Evolutionary conservation across 2,329 filamentous ascomycete genomes (phyloP), one percentile per base, ranked within the genome.

Genomic region (Aspergillus texensis): DNA sequence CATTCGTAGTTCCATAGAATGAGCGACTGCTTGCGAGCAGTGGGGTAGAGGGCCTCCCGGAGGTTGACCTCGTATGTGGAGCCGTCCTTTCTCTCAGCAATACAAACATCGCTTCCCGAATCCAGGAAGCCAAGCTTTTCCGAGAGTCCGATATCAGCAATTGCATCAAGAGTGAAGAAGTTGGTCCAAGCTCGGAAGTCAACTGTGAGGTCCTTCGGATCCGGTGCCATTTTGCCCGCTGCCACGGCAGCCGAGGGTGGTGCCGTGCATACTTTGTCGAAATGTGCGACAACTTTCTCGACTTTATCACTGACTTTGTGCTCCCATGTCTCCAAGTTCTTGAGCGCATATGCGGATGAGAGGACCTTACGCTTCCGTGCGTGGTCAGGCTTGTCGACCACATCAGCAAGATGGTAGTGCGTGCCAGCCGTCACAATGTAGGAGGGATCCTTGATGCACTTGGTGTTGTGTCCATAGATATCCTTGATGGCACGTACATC

Each of bases 161-260:
- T 86, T 2, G 83, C 84, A 62, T 87, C 85, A 16, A 86, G 75
- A 0, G 83, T 84, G 71, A 87, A 86, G 75, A 84, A 85, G 71
- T 86, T 87, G 28, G 80, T 78, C 81, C 81, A 87, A 6, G 76
- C 75, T 5, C 84, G 80, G 60, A 82, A 83, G 67, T 87, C 82
- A 21, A 87, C 75, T 0, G 76, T 83, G 10, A 73, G 61, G 6
- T 74, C 71, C 9, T 62, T 54, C 10, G 65, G 65, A 50, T 70
- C 68, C 0, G 70, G 69, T 0, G 66, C 65, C 6, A 64, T 58
- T 21, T 61, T 68, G 48, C 67, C 69, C 58, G 62, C 60, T 8
- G 79, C 71, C 1, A 81, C 78, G 0, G 67, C 63, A 3, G 80
- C 82, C 62, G 67, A 68, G 6, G 71, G 67, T 30, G 71, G 60